Conservation (phyloP, 73 alveolate genomes). For the Paramecium pentaurelia region DNA sequence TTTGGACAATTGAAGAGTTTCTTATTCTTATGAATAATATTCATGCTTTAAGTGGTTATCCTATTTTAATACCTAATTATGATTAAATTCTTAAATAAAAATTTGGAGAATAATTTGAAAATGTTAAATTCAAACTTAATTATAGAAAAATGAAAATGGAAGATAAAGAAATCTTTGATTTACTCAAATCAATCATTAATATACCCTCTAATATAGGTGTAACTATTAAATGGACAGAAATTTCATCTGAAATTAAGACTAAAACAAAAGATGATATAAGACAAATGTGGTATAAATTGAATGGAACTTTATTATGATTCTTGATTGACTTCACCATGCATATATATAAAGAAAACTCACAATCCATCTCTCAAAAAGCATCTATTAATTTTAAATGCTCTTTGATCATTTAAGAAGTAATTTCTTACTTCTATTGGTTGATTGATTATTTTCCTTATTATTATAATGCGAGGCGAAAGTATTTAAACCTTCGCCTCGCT, state of each 20-base stretch:
- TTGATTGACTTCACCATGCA: neutral
- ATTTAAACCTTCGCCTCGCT: conserved; percentile 36
- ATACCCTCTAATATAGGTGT: neutral
- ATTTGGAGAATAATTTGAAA: neutral
- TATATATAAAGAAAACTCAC: conserved; percentile 17
- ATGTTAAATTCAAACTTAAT: neutral
- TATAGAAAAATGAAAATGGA: neutral
- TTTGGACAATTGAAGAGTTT: conserved; percentile 8
- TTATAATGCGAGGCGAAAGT: conserved; percentile 44
- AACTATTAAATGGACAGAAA: conserved; percentile 28
- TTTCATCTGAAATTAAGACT: neutral
- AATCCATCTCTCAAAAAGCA: conserved; percentile 11
- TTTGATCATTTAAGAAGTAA: neutral
- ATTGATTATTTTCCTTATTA: neutral
- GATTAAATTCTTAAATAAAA: neutral
- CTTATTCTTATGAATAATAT: neutral
- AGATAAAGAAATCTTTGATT: neutral
- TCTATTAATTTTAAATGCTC: neutral
- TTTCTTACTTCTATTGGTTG: neutral
- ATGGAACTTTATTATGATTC: neutral
- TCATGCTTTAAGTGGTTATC: neutral
- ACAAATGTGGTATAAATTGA: neutral
- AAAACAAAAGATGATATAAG: conserved; percentile 26
- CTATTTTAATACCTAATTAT: neutral
- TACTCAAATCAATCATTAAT: neutral